phyloP scores from a whole-genome alignment of 495 filamentous ascomycete genomes.

The Aspergillus leporis region DNA sequence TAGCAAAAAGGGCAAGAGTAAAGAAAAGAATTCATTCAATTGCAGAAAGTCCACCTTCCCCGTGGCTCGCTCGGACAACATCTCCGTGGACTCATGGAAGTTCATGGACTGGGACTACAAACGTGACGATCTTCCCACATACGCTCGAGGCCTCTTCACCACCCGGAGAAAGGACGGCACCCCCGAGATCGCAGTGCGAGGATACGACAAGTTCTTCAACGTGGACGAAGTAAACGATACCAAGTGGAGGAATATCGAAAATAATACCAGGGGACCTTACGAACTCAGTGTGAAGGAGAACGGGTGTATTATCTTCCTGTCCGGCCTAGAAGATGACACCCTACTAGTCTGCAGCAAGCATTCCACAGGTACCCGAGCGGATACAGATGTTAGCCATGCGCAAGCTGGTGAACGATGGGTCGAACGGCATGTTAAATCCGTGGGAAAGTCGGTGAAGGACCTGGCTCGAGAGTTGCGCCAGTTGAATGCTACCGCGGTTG shows the following conservation, averaged over 20 bases:
- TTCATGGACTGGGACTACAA: slow-evolving; percentile 97
- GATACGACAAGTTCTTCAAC: slow-evolving; percentile 99
- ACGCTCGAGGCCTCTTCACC: slow-evolving; percentile 92
- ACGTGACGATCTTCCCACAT: slow-evolving; percentile 75
- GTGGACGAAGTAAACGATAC: slow-evolving; percentile 75
- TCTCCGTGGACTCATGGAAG: slow-evolving; percentile 85
- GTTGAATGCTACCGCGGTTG: slow-evolving; percentile 89
- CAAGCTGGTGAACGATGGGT: slow-evolving; percentile 82
- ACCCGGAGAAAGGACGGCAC: slow-evolving; percentile 58
- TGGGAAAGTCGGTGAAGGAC: slow-evolving; percentile 76
- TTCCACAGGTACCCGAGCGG: slow-evolving; percentile 76
- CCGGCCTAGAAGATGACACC: slow-evolving; percentile 81
- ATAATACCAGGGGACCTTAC: slow-evolving; percentile 81
- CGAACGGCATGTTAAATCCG: slow-evolving; percentile 69
- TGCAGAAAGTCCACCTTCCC: slow-evolving; percentile 75
- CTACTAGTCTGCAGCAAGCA: slow-evolving; percentile 97
- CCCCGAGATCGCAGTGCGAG: slow-evolving; percentile 78
- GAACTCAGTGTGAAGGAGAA: slow-evolving; percentile 98
- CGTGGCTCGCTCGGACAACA: slow-evolving; percentile 57
- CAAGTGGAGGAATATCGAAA: slow-evolving; percentile 75
- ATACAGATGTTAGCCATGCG: slow-evolving; percentile 76
- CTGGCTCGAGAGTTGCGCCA: slow-evolving; percentile 71
- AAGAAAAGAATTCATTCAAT: slow-evolving; percentile 52
- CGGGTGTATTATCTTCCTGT: slow-evolving; percentile 97
- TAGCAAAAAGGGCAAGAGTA: slow-evolving; percentile 45